Conservation (phyloP, 176 grass and related monocot species). For the Rhynchospora breviuscula region DNA sequence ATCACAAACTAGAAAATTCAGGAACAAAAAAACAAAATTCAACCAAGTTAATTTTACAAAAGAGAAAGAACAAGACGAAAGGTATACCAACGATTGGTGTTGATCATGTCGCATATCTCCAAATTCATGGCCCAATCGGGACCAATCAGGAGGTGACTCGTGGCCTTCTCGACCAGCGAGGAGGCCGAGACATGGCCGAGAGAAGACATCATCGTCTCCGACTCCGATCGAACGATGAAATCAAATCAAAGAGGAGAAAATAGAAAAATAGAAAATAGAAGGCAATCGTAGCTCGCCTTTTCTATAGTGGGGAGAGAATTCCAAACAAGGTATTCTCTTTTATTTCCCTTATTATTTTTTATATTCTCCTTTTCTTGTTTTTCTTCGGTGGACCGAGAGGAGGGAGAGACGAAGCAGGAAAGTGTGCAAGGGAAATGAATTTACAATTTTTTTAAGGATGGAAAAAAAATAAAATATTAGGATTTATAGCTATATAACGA, state of each 20-base stretch:
- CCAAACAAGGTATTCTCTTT: neutral
- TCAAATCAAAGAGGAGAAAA: neutral
- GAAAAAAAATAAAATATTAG: neutral
- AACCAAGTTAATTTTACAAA: neutral
- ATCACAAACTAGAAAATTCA: neutral
- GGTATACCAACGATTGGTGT: slow-evolving; percentile 61
- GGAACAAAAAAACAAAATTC: neutral
- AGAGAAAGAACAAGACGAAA: neutral
- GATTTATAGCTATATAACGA: neutral
- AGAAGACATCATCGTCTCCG: slow-evolving; percentile 9
- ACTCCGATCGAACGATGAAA: neutral
- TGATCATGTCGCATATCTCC: slow-evolving; percentile 84
- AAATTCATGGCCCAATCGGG: slow-evolving; percentile 90
- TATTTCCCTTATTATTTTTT: neutral
- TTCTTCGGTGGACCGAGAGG: neutral
- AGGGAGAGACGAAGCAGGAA: neutral
- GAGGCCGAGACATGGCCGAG: slow-evolving; percentile 25
- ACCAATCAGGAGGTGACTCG: slow-evolving; percentile 70
- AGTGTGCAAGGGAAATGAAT: neutral
- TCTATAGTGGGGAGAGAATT: neutral
- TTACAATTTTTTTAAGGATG: neutral
- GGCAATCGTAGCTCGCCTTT: neutral
- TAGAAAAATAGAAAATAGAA: neutral
- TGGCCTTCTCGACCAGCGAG: slow-evolving; percentile 80
- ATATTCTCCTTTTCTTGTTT: neutral